A percentile compares a stretch with the other conserved stretches of the same genome.
These are phyloP conservation scores for Stephanodiscus triporus DNA, from an alignment of 108 stramenopile species.

Conservation along the genomic window DNA sequence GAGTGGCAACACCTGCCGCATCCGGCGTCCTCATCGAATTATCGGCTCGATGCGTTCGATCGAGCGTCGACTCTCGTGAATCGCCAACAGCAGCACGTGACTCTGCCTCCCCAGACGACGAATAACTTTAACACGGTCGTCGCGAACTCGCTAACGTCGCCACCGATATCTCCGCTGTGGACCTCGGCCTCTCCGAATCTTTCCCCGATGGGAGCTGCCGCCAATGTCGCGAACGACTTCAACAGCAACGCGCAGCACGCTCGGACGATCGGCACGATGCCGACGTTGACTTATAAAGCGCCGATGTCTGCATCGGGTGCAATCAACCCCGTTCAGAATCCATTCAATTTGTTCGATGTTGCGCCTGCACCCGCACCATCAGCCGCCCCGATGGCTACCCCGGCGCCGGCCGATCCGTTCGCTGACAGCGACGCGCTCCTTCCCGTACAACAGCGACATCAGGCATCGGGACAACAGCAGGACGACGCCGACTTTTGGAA, in stretches of 20 bases:
- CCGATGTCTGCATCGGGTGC: conserved; percentile 1
- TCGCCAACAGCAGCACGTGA: neutral
- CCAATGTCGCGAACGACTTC: neutral
- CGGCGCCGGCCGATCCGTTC: conserved; percentile 13
- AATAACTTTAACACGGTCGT: conserved; percentile 2
- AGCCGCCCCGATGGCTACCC: neutral
- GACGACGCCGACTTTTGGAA: conserved; percentile 34
- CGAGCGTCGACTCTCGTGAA: neutral
- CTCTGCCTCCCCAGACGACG: neutral
- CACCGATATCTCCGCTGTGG: conserved; percentile 35
- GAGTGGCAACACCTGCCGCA: neutral
- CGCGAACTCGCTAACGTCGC: conserved; percentile 1
- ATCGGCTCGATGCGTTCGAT: neutral
- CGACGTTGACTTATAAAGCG: neutral
- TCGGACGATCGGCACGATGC: conserved; percentile 8
- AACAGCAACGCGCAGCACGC: too few species aligned
- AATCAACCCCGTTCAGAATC: neutral
- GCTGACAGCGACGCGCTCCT: neutral
- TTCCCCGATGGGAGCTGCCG: neutral
- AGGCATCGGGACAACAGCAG: neutral
- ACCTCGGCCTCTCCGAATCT: conserved; percentile 20
- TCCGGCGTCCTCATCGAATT: neutral
- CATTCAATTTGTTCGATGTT: conserved; percentile 28
- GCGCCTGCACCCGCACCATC: neutral
- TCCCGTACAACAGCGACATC: neutral